A percentile compares a stretch with the other conserved stretches of the same genome.
Evolutionary conservation across 495 filamentous ascomycete genomes (phyloP).

Genomic region (Lasiosphaeris hirsuta): DNA sequence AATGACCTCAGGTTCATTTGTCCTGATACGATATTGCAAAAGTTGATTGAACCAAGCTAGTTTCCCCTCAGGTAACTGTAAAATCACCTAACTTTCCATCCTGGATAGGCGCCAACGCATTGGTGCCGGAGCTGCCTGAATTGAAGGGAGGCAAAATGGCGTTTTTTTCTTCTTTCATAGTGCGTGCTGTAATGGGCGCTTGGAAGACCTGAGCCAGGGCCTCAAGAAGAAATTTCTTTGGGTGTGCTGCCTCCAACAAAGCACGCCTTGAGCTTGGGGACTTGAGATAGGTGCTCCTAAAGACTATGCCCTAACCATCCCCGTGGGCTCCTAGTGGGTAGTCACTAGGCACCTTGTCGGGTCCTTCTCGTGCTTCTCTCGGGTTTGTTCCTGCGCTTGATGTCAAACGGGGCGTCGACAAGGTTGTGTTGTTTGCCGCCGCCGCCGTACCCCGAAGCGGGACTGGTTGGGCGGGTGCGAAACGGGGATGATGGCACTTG

Average conservation of each 20-base stretch:
- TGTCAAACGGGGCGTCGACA: background rate
- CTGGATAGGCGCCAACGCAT: too few species aligned
- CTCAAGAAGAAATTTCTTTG: conserved; percentile 1
- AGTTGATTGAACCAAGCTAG: too few species aligned
- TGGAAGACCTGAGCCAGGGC: background rate
- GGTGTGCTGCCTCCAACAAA: conserved; percentile 8
- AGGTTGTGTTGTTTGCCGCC: background rate
- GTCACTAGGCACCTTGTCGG: background rate
- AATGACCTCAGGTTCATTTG: too few species aligned
- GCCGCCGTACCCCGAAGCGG: background rate
- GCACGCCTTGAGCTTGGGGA: background rate
- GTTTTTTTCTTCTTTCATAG: background rate
- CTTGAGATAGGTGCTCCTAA: background rate
- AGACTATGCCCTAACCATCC: background rate
- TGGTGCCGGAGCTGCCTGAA: too few species aligned
- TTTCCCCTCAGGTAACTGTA: too few species aligned
- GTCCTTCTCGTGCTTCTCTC: background rate
- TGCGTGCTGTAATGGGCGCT: background rate
- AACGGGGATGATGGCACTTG: conserved; percentile 13
- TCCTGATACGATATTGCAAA: too few species aligned
- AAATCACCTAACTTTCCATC: too few species aligned
- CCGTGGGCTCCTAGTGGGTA: background rate
- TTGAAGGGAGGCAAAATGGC: conserved; percentile 1
- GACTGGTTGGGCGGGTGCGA: conserved; percentile 2
- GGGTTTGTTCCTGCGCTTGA: conserved; percentile 11